Percentiles rank a stretch among this genome's conserved stretches.
Conservation (phyloP, 208 protist genomes). For the Trypanosoma platydactyli region DNA sequence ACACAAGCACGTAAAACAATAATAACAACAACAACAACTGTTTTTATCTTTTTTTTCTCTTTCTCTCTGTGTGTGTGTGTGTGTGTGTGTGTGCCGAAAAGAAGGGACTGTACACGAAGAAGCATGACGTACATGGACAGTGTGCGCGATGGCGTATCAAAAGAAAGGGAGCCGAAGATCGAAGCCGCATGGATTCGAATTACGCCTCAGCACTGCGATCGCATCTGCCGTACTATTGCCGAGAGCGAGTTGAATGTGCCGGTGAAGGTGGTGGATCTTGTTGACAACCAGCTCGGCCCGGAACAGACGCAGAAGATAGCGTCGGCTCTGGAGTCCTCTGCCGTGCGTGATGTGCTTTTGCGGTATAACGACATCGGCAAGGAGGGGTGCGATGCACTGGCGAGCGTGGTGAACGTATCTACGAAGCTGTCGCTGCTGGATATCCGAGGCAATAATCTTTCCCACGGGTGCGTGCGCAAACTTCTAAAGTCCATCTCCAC, state of each 20-base stretch:
- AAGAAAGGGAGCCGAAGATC: slow-evolving; percentile 34
- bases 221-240: slow-evolving; percentile 54
- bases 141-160: background rate
- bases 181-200: slow-evolving; percentile 68
- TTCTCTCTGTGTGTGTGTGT: too few relatives aligned
- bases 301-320: slow-evolving; percentile 51
- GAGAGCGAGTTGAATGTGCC: slow-evolving; percentile 55
- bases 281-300: slow-evolving; percentile 87
- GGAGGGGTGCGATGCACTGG: slow-evolving; percentile 87
- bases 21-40: too few relatives aligned
- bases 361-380: slow-evolving; percentile 90
- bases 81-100: slow-evolving; percentile 5
- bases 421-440: slow-evolving; percentile 70
- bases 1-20: too few relatives aligned
- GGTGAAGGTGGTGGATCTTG: slow-evolving; percentile 64
- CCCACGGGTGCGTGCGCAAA: slow-evolving; percentile 53
- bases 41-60: too few relatives aligned
- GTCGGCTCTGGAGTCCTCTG: slow-evolving; percentile 59
- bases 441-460: slow-evolving; percentile 82
- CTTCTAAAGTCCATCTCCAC: slow-evolving; percentile 73
- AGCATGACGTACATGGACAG: background rate
- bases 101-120: background rate
- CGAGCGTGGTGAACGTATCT: slow-evolving; percentile 70
- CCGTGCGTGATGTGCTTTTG: slow-evolving; percentile 67
- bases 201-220: slow-evolving; percentile 47